Evolutionary conservation across 208 protist species (phyloP).

Genomic region (Leishmania guyanensis): DNA sequence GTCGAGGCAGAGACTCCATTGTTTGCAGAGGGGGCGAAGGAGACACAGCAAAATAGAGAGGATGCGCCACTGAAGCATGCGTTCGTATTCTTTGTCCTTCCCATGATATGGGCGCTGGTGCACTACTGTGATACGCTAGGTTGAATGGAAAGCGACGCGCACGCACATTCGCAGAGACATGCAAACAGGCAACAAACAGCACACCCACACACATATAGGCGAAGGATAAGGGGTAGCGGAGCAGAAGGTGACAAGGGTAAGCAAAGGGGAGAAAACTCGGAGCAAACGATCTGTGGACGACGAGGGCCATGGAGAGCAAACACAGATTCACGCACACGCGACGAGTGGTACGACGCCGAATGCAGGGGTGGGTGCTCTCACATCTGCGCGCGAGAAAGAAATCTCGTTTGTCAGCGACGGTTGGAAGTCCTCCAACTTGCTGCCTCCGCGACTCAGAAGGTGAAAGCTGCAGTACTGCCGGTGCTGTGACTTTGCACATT

Average conservation of each 20-base stretch:
- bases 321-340: background rate
- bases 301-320: background rate
- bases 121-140: background rate
- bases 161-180: background rate
- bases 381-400: background rate
- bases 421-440: background rate
- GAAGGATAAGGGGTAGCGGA: background rate
- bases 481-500: background rate
- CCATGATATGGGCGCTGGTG: background rate
- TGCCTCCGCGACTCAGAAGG: background rate
- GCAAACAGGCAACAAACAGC: background rate
- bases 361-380: background rate
- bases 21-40: background rate
- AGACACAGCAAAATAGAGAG: background rate
- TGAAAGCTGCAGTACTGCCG: background rate
- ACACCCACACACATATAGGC: background rate
- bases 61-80: background rate
- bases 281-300: background rate
- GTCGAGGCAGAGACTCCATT: slow-evolving; percentile 26
- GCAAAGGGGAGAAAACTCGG: background rate
- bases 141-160: background rate
- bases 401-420: background rate
- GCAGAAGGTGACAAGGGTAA: background rate
- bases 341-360: background rate
- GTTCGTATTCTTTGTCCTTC: background rate